Evolutionary conservation across 192 early-diverging fungal species (phyloP).

Genomic region (Backusella tarrabulga): DNA sequence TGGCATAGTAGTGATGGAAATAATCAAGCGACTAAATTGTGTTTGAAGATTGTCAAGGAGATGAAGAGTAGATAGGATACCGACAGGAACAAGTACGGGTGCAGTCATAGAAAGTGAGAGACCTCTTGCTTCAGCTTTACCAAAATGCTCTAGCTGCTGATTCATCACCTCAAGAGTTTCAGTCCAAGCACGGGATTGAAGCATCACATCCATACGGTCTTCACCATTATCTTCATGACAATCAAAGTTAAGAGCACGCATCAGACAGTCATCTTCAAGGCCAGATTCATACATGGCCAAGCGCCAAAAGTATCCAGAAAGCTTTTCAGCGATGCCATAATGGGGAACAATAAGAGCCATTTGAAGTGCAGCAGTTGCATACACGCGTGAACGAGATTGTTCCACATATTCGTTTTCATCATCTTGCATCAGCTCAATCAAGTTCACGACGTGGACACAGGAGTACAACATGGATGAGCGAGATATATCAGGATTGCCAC

Average conservation of each 20-base stretch:
- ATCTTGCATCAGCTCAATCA: conserved; percentile 31
- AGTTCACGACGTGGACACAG: conserved; percentile 31
- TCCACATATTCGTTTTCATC: conserved; percentile 13
- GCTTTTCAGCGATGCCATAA: background rate
- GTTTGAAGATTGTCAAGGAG: conserved; percentile 30
- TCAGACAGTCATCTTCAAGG: conserved; percentile 17
- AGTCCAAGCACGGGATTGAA: conserved; percentile 28
- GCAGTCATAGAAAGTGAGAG: conserved; percentile 23
- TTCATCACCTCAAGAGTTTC: conserved; percentile 35
- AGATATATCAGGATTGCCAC: conserved; percentile 23
- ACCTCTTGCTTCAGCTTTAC: background rate
- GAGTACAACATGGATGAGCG: conserved; percentile 25
- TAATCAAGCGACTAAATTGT: conserved; percentile 18
- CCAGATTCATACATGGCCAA: conserved; percentile 31
- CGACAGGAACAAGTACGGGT: conserved; percentile 29
- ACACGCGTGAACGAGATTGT: conserved; percentile 24
- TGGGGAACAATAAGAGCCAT: conserved; percentile 23
- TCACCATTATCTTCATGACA: conserved; percentile 29
- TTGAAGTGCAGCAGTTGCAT: conserved; percentile 39
- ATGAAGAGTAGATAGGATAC: conserved; percentile 32
- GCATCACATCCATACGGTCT: conserved; percentile 27
- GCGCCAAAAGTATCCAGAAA: conserved; percentile 32
- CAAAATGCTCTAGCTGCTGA: conserved; percentile 15
- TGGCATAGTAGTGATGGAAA: conserved; percentile 14
- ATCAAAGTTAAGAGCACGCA: conserved; percentile 26